Conservation (phyloP, 2,329 filamentous ascomycete genomes). For the Talaromyces sp. region DNA sequence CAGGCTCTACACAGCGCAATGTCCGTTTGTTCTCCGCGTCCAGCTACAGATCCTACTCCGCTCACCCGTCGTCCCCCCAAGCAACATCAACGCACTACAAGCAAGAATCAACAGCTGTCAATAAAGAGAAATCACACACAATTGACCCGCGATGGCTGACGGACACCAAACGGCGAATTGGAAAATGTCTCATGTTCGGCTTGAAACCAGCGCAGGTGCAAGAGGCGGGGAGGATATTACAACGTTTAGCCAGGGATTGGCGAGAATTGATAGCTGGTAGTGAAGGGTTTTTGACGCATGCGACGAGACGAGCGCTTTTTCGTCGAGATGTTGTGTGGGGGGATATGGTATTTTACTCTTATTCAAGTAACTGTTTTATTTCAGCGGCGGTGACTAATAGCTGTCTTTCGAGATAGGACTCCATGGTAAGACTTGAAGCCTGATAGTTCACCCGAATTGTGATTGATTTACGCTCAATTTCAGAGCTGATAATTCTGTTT, state of each 20-base stretch:
- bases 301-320: conserved; percentile 58
- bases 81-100: not conserved
- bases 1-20: not conserved
- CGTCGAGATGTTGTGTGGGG: conserved; percentile 72
- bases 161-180: conserved; percentile 61
- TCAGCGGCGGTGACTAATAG: conserved; percentile 16
- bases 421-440: conserved; percentile 38
- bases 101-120: not conserved
- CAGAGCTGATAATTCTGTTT: not conserved
- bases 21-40: not conserved
- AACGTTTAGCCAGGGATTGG: conserved; percentile 62
- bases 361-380: not conserved
- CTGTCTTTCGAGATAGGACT: conserved; percentile 32
- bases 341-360: conserved; percentile 60
- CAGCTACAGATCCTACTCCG: not conserved
- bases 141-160: conserved; percentile 63
- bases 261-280: conserved; percentile 64
- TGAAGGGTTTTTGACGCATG: conserved; percentile 67
- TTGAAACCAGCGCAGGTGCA: conserved; percentile 54
- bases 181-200: conserved; percentile 71
- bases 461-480: not conserved
- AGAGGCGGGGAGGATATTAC: conserved; percentile 56
- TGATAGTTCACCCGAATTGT: not conserved
- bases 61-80: not conserved
- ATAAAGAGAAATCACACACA: conserved; percentile 9